phyloP scores from a whole-genome alignment of 495 filamentous ascomycete genomes.

The Podospora tetraspora region DNA sequence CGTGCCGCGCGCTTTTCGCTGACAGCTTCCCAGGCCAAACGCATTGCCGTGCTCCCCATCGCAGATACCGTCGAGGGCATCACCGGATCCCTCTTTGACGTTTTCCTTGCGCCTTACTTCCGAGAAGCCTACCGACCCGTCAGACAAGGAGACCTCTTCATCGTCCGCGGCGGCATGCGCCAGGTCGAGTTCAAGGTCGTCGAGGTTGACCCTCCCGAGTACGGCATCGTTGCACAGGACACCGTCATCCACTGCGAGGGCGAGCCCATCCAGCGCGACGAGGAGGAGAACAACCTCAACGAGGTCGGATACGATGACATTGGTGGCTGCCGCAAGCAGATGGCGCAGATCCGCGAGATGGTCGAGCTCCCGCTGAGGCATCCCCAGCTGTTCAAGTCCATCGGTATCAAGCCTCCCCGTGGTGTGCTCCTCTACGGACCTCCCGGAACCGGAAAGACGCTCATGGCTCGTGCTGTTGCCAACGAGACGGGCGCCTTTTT shows the following conservation, averaged over 20 bases:
- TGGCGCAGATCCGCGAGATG: constrained; percentile 98
- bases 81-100: constrained; percentile 95
- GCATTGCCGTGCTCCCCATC: constrained; percentile 96
- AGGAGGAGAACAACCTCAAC: constrained; percentile 97
- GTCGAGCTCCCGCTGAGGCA: constrained; percentile 95
- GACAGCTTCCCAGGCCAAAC: constrained; percentile 68
- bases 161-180: constrained; percentile 93
- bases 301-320: constrained; percentile 99
- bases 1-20: background rate
- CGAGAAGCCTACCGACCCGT: constrained; percentile 97
- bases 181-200: constrained; percentile 99
- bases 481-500: constrained; percentile 99
- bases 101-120: constrained; percentile 99
- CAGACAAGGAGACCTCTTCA: constrained; percentile 94
- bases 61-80: constrained; percentile 97
- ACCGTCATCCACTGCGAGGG: constrained; percentile 99
- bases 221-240: constrained; percentile 96
- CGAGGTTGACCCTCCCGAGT: constrained; percentile 96
- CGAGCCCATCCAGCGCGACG: constrained; percentile 96
- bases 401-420: constrained; percentile 98
- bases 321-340: constrained; percentile 98
- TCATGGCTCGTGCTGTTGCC: constrained; percentile 97
- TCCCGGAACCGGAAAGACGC: constrained; percentile 96
- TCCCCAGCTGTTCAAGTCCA: constrained; percentile 98
- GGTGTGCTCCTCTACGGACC: constrained; percentile 97